Conservation (phyloP, 2,329 filamentous ascomycete species). For the Atkinsonella hypoxylon region DNA sequence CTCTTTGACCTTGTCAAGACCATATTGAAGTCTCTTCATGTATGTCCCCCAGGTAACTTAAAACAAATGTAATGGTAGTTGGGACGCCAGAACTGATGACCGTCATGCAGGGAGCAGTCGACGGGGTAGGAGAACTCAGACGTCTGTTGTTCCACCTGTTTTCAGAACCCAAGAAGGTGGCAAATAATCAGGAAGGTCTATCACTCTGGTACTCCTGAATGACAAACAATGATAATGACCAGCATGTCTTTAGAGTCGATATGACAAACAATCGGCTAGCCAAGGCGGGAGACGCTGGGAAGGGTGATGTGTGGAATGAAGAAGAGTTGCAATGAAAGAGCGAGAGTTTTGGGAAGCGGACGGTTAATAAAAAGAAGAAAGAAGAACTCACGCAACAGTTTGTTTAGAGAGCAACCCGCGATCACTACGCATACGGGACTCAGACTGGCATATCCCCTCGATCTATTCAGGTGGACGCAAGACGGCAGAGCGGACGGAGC, state of each 20-base stretch:
- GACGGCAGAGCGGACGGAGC: conserved; percentile 6
- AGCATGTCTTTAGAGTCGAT: conserved; percentile 7
- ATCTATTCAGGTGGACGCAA: conserved; percentile 3
- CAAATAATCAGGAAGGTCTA: background rate
- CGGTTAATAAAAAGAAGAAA: conserved; percentile 5
- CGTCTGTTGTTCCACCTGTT: background rate
- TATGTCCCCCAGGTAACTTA: background rate
- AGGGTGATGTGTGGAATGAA: conserved; percentile 3
- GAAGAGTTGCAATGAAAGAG: background rate
- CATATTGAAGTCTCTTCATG: conserved; percentile 11
- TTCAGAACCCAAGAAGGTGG: background rate
- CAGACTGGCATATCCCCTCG: conserved; percentile 12
- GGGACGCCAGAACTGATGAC: background rate
- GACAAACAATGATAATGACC: conserved; percentile 7
- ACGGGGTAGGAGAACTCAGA: background rate
- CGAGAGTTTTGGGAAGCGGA: background rate
- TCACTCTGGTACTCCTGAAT: background rate
- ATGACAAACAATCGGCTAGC: conserved; percentile 6
- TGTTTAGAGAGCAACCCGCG: conserved; percentile 20
- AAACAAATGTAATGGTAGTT: background rate
- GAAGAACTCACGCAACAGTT: conserved; percentile 19
- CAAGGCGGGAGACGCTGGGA: conserved; percentile 6
- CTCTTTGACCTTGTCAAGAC: conserved; percentile 15
- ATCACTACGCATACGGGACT: conserved; percentile 28
- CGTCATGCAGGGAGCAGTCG: conserved; percentile 1